Conservation (phyloP, 441 rosid genomes). For the Aleurites moluccanus region DNA sequence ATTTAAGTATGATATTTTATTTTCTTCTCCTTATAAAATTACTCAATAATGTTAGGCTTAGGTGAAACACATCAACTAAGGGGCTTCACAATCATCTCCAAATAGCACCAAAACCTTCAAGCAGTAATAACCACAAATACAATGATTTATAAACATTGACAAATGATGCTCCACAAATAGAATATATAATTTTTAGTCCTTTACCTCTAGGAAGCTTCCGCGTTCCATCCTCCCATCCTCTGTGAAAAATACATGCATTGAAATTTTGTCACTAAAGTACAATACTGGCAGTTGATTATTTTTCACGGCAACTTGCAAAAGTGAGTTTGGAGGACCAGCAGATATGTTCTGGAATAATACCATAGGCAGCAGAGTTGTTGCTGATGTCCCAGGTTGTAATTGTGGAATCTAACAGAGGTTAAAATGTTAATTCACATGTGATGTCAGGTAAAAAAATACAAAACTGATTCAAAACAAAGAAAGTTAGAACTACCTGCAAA, state of each 20-base stretch:
- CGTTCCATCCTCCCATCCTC: constrained; percentile 98
- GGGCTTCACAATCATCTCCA: no score
- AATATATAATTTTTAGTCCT: neutral
- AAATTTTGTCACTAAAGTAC: constrained; percentile 76
- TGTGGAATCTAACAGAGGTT: constrained; percentile 59
- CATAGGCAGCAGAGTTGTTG: constrained; percentile 79
- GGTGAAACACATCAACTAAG: neutral
- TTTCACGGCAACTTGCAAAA: constrained; percentile 94
- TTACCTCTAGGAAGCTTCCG: constrained; percentile 92
- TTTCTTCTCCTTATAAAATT: neutral
- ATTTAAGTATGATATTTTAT: neutral
- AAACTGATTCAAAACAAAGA: neutral
- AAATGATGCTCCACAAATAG: neutral
- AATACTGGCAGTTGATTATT: constrained; percentile 91
- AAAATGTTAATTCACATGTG: constrained; percentile 23
- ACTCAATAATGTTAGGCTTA: neutral
- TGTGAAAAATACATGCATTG: constrained; percentile 61
- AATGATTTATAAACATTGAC: constrained; percentile 7
- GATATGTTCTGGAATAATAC: constrained; percentile 84
- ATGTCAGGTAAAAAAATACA: neutral
- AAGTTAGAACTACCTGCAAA: constrained; percentile 60
- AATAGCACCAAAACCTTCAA: no score
- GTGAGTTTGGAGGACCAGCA: constrained; percentile 79
- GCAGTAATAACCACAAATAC: neutral
- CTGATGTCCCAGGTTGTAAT: constrained; percentile 77